Evolutionary conservation across 148 eudicot species (phyloP).

Genomic region (Arctostaphylos glauca): DNA sequence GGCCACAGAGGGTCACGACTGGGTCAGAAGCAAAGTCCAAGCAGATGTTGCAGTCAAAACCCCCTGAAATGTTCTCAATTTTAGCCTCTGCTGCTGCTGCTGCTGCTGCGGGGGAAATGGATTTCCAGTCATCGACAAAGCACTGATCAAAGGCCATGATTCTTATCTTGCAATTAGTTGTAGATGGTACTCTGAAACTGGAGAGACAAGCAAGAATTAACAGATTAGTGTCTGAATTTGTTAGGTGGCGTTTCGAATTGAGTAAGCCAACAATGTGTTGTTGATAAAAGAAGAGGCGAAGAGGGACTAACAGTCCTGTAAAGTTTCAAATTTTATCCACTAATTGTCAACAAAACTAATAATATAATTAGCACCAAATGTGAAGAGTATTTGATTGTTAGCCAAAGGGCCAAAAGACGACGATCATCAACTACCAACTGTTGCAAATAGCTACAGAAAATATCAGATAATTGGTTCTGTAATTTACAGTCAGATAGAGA

Average conservation of each 20-base stretch:
- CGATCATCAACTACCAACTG: neutral
- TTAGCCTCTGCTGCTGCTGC: conserved; percentile 18
- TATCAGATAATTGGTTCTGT: neutral
- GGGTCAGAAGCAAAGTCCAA: conserved; percentile 66
- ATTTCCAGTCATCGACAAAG: conserved; percentile 40
- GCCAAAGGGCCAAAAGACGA: neutral
- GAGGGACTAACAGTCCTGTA: neutral
- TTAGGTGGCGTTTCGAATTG: neutral
- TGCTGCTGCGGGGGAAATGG: conserved; percentile 25
- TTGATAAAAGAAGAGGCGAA: neutral
- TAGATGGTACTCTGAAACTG: neutral
- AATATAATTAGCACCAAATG: neutral
- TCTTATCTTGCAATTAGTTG: conserved; percentile 8
- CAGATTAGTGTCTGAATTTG: neutral
- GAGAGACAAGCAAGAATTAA: neutral
- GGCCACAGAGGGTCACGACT: conserved; percentile 89
- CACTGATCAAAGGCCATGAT: conserved; percentile 50
- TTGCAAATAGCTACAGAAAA: neutral
- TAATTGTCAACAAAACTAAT: neutral
- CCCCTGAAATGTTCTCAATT: conserved; percentile 30
- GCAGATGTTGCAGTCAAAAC: conserved; percentile 91
- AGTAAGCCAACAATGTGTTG: neutral
- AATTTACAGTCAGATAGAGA: neutral
- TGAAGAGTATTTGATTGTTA: neutral
- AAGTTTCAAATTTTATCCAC: neutral